A percentile compares a stretch with the other conserved stretches of the same genome.
Conservation (phyloP, 2,329 filamentous ascomycete genomes). For the Pseudogymnoascus sp. region DNA sequence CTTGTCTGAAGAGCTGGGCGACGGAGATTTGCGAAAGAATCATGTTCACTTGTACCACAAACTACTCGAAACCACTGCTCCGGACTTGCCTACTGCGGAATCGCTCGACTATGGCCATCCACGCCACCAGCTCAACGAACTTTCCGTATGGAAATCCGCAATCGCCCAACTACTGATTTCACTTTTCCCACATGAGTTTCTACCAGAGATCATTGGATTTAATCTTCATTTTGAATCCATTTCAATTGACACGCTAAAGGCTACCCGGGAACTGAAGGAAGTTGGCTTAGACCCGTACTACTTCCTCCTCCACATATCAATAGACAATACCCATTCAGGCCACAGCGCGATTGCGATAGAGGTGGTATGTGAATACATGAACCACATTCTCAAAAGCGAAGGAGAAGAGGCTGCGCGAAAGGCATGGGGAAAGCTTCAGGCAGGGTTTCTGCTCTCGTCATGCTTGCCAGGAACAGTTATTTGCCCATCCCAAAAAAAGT, state of each 20-base stretch:
- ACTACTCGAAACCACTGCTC: conserved; percentile 27
- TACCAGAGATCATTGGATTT: conserved; percentile 45
- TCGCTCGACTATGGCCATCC: conserved; percentile 16
- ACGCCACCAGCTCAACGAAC: conserved; percentile 14
- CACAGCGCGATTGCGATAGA: conserved; percentile 41
- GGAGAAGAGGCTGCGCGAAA: conserved; percentile 27
- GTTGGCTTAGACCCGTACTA: conserved; percentile 39
- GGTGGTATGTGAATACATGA: conserved; percentile 34
- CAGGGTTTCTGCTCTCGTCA: conserved; percentile 33
- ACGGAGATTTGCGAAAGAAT: conserved; percentile 40
- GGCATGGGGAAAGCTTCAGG: conserved; percentile 37
- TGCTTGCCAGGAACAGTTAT: conserved; percentile 18
- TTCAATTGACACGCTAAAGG: conserved; percentile 34
- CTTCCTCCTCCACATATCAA: conserved; percentile 44
- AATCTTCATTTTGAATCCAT: conserved; percentile 43
- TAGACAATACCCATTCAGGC: conserved; percentile 43
- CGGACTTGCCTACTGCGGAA: conserved; percentile 18
- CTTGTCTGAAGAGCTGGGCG: conserved; percentile 43
- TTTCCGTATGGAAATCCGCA: conserved; percentile 36
- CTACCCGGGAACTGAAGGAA: conserved; percentile 38
- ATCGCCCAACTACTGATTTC: conserved; percentile 40
- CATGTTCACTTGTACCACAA: conserved; percentile 34
- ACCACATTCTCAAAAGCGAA: conserved; percentile 22
- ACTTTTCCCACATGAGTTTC: conserved; percentile 41
- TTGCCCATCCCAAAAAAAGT: conserved; percentile 15